Conservation (phyloP, 768 basidiomycete genomes). For the Termitomyces sp. region DNA sequence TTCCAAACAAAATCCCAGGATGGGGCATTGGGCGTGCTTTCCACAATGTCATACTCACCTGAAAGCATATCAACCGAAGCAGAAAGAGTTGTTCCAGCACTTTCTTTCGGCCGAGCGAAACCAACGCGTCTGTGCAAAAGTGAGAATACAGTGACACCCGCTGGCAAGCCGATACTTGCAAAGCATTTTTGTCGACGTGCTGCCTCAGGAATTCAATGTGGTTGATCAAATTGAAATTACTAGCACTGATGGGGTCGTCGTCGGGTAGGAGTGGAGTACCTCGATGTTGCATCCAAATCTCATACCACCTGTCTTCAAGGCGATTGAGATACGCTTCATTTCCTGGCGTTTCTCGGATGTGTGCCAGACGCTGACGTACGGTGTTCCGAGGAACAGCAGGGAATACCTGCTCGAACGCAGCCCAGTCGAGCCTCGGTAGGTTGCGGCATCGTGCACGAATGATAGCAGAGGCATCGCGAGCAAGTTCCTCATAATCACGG, state of each 20-base stretch:
- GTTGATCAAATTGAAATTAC: slow-evolving; percentile 76
- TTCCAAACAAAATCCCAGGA: slow-evolving; percentile 78
- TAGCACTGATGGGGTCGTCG: slow-evolving; percentile 60
- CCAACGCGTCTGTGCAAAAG: slow-evolving; percentile 56
- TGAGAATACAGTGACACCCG: slow-evolving; percentile 9
- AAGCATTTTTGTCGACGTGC: slow-evolving; percentile 80
- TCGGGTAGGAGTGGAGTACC: slow-evolving; percentile 72
- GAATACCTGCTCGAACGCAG: slow-evolving; percentile 76
- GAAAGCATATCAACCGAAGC: slow-evolving; percentile 42
- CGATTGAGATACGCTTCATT: slow-evolving; percentile 75
- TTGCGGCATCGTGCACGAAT: slow-evolving; percentile 75
- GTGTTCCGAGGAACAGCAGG: slow-evolving; percentile 72
- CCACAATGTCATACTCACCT: slow-evolving; percentile 49
- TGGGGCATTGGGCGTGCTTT: slow-evolving; percentile 40
- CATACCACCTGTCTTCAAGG: slow-evolving; percentile 80
- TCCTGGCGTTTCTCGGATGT: slow-evolving; percentile 59
- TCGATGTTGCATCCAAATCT: slow-evolving; percentile 70
- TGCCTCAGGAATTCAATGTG: slow-evolving; percentile 80
- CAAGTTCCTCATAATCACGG: slow-evolving; percentile 83
- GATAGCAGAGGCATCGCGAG: slow-evolving; percentile 80
- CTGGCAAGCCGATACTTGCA: slow-evolving; percentile 54
- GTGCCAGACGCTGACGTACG: slow-evolving; percentile 65
- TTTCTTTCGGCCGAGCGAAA: slow-evolving; percentile 45
- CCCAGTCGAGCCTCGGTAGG: slow-evolving; percentile 62
- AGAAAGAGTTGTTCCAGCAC: slow-evolving; percentile 36